phyloP scores from a whole-genome alignment of 2,329 filamentous ascomycete species.

The Colletotrichum salicis region DNA sequence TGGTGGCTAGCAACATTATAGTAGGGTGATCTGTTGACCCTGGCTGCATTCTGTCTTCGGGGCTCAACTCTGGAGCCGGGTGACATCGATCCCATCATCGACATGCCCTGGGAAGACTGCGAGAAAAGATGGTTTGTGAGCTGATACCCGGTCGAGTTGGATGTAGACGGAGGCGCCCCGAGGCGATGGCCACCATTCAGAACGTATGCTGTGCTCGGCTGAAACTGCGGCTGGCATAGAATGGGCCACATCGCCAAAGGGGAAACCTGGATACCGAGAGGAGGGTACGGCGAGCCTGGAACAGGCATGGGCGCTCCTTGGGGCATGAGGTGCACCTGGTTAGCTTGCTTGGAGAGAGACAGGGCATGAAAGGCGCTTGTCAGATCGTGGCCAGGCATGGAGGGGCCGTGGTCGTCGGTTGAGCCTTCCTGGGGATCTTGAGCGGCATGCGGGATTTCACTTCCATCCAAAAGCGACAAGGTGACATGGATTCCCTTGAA shows the following conservation, averaged over 20 bases:
- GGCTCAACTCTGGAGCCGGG: constrained; percentile 48
- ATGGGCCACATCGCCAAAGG: constrained; percentile 47
- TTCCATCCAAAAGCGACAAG: constrained; percentile 13
- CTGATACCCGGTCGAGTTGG: constrained; percentile 20
- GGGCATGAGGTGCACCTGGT: constrained; percentile 2
- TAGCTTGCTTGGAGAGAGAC: constrained; percentile 5
- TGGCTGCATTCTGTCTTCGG: constrained; percentile 61
- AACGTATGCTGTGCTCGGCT: constrained; percentile 42
- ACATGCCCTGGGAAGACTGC: constrained; percentile 16
- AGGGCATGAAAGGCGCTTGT: constrained; percentile 25
- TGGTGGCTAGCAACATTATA: constrained; percentile 63
- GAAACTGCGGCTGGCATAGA: constrained; percentile 45
- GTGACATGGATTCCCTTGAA: constrained; percentile 20
- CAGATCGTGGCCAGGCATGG: constrained; percentile 13
- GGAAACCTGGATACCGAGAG: constrained; percentile 38
- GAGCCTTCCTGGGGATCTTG: not conserved
- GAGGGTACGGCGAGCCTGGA: constrained; percentile 4
- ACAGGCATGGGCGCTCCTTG: not conserved
- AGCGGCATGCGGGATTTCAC: not conserved
- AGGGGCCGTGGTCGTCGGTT: not conserved
- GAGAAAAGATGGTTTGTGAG: constrained; percentile 40
- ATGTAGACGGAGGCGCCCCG: not conserved
- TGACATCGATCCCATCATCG: constrained; percentile 32
- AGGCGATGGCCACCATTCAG: constrained; percentile 39
- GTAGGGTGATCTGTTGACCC: constrained; percentile 57